Evolutionary conservation across 495 filamentous ascomycete genomes (phyloP), one percentile per base, ranked within the genome.

Genomic region (Penicillium canescens): DNA sequence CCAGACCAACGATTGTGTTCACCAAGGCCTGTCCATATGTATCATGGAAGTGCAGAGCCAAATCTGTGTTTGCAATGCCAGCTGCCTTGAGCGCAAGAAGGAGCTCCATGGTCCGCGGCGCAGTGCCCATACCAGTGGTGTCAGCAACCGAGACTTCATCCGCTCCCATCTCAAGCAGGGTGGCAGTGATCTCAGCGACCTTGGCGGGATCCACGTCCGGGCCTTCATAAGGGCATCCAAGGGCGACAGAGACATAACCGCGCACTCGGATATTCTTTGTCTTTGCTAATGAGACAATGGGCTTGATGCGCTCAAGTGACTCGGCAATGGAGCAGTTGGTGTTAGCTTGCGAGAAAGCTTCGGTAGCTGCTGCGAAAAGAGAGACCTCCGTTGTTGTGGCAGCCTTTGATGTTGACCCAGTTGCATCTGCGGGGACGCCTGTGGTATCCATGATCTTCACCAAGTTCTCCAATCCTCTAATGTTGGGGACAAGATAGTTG

Each of bases 41-140:
- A 62, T 98, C 92, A 57, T 98, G 94, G 65, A 97, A 97, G 63
- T 98, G 94, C 69, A 96, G 84, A 2, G 93, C 92, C 2, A 98
- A 60, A 60, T 95, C 91, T 59, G 88, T 86, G 34, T 80, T 86
- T 39, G 85, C 78, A 42, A 98, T 85, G 0, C 92, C 90, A 4
- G 91, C 89, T 4, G 85, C 83, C 20, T 78, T 76, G 62, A 96
- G 77, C 16, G 89, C 83, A 48, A 78, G 75, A 51, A 95, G 70
- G 37, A 95, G 77, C 62, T 85, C 81, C 60, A 81, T 77, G 0
- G 89, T 94, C 20, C 87, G 78, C 1, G 91, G 90, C 18, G 87
- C 90, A 0, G 94, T 98, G 6, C 95, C 94, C 89, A 96, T 96
- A 7, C 94, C 94, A 1, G 94, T 98, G 1, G 94, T 98, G 62